phyloP scores from a whole-genome alignment of 495 filamentous ascomycete species.

The Trichoderma erinaceum region DNA sequence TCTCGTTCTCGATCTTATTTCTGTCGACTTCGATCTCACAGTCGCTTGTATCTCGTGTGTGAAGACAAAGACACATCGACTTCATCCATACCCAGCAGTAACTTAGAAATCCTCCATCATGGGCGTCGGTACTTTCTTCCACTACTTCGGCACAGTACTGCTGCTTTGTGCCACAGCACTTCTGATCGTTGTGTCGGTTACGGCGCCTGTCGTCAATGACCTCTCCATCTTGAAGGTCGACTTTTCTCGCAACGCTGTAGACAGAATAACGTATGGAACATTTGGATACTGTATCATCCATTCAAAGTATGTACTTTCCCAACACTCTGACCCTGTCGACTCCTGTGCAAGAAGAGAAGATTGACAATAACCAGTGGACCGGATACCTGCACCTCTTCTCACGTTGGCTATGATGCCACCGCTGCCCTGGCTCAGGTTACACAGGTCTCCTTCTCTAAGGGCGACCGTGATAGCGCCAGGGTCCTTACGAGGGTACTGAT shows the following conservation, averaged over 20 bases:
- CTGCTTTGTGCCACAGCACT: slow-evolving; percentile 49
- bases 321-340: neutral
- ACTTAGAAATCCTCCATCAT: slow-evolving; percentile 27
- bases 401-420: slow-evolving; percentile 50
- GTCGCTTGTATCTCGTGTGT: neutral
- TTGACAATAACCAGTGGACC: slow-evolving; percentile 18
- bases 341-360: neutral
- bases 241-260: slow-evolving; percentile 24
- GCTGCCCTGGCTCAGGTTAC: slow-evolving; percentile 34
- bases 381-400: slow-evolving; percentile 34
- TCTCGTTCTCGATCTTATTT: neutral
- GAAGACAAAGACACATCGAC: neutral
- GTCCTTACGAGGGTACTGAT: slow-evolving; percentile 51
- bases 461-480: slow-evolving; percentile 37
- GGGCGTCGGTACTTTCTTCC: slow-evolving; percentile 44
- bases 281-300: slow-evolving; percentile 49
- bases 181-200: slow-evolving; percentile 53
- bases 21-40: neutral
- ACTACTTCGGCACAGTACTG: slow-evolving; percentile 55
- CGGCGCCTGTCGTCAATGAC: slow-evolving; percentile 48
- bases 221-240: slow-evolving; percentile 47
- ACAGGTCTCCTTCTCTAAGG: slow-evolving; percentile 36
- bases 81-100: neutral
- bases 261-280: slow-evolving; percentile 47
- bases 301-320: slow-evolving; percentile 11